These are phyloP conservation scores for Aureobasidium sp. DNA, from an alignment of 2,329 filamentous ascomycete genomes.

Conservation along the genomic window DNA sequence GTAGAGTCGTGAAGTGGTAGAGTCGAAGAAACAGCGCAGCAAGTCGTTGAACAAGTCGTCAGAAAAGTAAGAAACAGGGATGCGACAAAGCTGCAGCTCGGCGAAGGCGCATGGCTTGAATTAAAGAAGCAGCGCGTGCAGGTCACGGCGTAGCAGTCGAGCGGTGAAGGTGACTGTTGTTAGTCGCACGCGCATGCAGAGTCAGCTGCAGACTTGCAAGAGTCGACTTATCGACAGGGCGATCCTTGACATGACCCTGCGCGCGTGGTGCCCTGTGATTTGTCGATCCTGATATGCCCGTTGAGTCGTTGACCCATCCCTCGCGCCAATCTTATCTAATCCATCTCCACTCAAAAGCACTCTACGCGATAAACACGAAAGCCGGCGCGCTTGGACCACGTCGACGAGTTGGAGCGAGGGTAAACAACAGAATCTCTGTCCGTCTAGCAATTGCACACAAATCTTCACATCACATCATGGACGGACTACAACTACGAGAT, in stretches of 20 bases:
- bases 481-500: constrained; percentile 68
- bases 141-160: neutral
- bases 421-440: neutral
- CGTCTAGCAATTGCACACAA: neutral
- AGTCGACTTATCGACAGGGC: neutral
- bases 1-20: neutral
- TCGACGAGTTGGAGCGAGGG: neutral
- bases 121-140: neutral
- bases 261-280: constrained; percentile 7
- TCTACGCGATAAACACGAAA: neutral
- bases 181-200: constrained; percentile 1
- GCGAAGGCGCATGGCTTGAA: neutral
- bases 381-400: neutral
- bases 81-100: neutral
- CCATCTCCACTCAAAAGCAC: neutral
- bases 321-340: neutral
- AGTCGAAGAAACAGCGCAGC: too few species aligned
- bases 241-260: neutral
- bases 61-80: neutral
- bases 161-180: constrained; percentile 2
- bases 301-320: neutral
- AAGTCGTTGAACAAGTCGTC: neutral
- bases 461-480: constrained; percentile 43
- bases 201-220: neutral
- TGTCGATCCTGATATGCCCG: neutral